These are phyloP conservation scores for Suhomyces choctaworum DNA, from an alignment of 1,139 yeast species.

Conservation along the genomic window DNA sequence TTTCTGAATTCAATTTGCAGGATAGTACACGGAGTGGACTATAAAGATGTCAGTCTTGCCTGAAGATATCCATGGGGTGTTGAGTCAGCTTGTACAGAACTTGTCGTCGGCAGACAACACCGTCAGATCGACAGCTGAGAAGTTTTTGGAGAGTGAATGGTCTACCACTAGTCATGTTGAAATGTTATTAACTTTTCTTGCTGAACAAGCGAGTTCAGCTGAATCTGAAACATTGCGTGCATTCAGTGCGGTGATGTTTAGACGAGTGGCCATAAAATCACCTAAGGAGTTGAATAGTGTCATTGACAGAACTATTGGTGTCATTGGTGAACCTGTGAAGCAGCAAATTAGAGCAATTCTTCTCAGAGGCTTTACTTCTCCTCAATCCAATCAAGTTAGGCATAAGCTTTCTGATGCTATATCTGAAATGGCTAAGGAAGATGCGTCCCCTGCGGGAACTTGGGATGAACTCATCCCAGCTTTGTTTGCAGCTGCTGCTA, in stretches of 20 bases:
- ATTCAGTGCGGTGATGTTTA: conserved; percentile 82
- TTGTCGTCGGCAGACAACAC: conserved; percentile 78
- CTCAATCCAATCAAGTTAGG: conserved; percentile 70
- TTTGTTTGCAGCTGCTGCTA: conserved; percentile 65
- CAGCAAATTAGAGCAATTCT: conserved; percentile 64
- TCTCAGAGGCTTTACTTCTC: conserved; percentile 69
- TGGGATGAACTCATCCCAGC: conserved; percentile 85
- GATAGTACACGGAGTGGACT: not conserved
- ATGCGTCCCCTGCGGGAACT: conserved; percentile 46
- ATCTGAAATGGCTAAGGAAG: conserved; percentile 83
- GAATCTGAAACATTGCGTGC: conserved; percentile 55
- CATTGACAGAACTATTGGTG: conserved; percentile 77
- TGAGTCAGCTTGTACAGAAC: conserved; percentile 61
- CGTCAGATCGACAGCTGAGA: conserved; percentile 77
- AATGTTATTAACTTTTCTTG: conserved; percentile 70
- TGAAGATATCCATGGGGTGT: conserved; percentile 55
- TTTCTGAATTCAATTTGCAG: too few species aligned
- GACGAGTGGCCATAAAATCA: conserved; percentile 81
- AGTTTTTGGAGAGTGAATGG: conserved; percentile 75
- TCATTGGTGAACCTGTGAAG: conserved; percentile 58
- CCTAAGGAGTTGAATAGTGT: conserved; percentile 63
- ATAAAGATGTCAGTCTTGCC: conserved; percentile 58
- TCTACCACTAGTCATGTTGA: conserved; percentile 61
- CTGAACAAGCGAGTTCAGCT: conserved; percentile 73
- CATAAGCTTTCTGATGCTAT: conserved; percentile 94